Conservation (phyloP, 2,329 filamentous ascomycete genomes). For the Botryotinia narcissicola region DNA sequence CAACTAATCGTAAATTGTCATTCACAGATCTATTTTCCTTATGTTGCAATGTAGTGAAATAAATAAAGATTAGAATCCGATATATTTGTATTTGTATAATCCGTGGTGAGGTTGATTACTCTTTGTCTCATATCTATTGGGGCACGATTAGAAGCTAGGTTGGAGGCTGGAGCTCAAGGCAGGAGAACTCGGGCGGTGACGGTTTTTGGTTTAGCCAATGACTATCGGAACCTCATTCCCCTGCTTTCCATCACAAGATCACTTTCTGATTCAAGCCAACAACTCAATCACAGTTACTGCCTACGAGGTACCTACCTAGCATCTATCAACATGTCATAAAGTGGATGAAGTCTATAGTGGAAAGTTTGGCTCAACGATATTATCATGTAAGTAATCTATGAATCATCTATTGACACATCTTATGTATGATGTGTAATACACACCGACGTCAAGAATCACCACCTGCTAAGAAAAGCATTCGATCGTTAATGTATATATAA, state of each 20-base stretch:
- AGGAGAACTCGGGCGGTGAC: background rate
- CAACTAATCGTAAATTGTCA: background rate
- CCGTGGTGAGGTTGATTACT: background rate
- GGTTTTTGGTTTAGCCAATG: background rate
- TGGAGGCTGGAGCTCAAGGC: background rate
- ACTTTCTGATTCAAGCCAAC: background rate
- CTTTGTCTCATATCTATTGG: constrained; percentile 16
- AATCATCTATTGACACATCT: background rate
- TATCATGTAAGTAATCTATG: background rate
- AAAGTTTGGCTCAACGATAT: background rate
- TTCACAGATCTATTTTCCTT: background rate
- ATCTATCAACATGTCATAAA: background rate
- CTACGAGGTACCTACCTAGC: background rate
- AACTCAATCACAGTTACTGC: background rate
- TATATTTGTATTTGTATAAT: constrained; percentile 6
- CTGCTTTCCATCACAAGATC: background rate
- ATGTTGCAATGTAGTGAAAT: background rate
- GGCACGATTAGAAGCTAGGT: background rate
- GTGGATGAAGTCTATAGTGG: background rate
- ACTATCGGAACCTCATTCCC: background rate
- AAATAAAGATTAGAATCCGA: background rate
- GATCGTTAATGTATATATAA: background rate
- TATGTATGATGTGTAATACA: background rate
- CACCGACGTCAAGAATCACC: background rate
- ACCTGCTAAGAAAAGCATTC: background rate